phyloP scores from a whole-genome alignment of 2,329 filamentous ascomycete genomes.

The Pestalotiopsis sp. region DNA sequence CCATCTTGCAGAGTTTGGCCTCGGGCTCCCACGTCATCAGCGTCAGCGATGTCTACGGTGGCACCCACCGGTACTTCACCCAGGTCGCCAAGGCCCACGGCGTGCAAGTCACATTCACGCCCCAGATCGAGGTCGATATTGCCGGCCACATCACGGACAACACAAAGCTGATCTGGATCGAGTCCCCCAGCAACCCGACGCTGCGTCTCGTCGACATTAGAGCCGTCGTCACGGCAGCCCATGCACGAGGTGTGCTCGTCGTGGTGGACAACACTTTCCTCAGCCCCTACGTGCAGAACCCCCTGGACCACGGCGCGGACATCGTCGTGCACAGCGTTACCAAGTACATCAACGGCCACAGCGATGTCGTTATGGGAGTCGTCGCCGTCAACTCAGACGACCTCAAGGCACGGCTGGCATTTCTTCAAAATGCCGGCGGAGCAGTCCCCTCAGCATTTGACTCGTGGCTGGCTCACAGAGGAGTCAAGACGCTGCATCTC shows the following conservation, averaged over 20 bases:
- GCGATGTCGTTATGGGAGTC: constrained; percentile 96
- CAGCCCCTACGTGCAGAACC: constrained; percentile 95
- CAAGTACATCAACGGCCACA: constrained; percentile 98
- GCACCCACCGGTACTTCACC: constrained; percentile 98
- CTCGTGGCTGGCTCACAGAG: constrained; percentile 96
- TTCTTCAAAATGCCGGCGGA: constrained; percentile 96
- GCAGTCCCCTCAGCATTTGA: constrained; percentile 95
- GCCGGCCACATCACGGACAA: constrained; percentile 80
- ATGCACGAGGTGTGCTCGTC: constrained; percentile 85
- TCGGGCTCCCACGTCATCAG: constrained; percentile 92
- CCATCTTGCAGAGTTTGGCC: constrained; percentile 89
- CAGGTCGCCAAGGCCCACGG: constrained; percentile 94
- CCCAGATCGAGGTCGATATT: constrained; percentile 87
- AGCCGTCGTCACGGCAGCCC: constrained; percentile 79
- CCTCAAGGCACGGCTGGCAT: constrained; percentile 75
- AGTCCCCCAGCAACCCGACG: constrained; percentile 93
- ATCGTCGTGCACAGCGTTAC: constrained; percentile 97
- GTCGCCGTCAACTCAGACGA: constrained; percentile 90
- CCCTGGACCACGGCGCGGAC: constrained; percentile 91
- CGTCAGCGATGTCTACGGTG: constrained; percentile 96
- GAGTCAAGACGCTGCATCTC: constrained; percentile 94
- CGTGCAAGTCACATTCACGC: constrained; percentile 92
- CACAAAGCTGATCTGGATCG: constrained; percentile 97
- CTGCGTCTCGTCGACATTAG: constrained; percentile 90
- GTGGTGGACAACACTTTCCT: constrained; percentile 99